phyloP scores from a whole-genome alignment of 2,329 filamentous ascomycete genomes.

The Furcasterigmium furcatum region DNA sequence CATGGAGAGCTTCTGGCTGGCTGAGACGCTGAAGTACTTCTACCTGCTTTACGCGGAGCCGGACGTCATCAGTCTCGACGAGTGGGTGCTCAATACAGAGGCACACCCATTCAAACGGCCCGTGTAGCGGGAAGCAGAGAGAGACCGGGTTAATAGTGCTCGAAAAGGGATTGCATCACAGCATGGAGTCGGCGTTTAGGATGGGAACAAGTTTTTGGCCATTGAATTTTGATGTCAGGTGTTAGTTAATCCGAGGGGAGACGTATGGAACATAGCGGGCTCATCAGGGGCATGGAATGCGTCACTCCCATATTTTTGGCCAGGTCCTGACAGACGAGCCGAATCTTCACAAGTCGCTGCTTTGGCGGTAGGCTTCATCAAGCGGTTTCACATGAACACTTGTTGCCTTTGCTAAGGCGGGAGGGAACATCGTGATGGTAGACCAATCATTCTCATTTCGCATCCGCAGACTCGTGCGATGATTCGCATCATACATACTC shows the following conservation, averaged over 20 bases:
- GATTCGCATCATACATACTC: constrained; percentile 5
- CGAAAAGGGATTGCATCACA: too few species aligned
- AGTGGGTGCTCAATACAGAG: constrained; percentile 65
- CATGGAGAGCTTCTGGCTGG: constrained; percentile 90
- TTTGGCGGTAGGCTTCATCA: too few species aligned
- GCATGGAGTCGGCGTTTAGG: neutral
- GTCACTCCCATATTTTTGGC: too few species aligned
- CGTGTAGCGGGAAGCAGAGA: constrained; percentile 12
- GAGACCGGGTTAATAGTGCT: neutral
- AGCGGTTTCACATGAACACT: too few species aligned
- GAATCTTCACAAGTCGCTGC: too few species aligned
- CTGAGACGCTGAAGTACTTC: constrained; percentile 91
- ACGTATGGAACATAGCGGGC: too few species aligned
- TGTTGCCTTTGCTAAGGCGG: too few species aligned
- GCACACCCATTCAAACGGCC: constrained; percentile 55
- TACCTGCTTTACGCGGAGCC: constrained; percentile 75
- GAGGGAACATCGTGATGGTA: neutral
- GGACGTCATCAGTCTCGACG: constrained; percentile 62
- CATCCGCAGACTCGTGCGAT: too few species aligned
- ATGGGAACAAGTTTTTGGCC: neutral
- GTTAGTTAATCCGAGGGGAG: too few species aligned
- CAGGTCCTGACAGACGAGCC: too few species aligned
- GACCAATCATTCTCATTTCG: neutral
- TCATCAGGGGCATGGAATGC: too few species aligned
- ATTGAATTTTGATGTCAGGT: too few species aligned